These are phyloP conservation scores for Amaranthus cruentus DNA, from an alignment of 148 eudicot species.

Conservation along the genomic window DNA sequence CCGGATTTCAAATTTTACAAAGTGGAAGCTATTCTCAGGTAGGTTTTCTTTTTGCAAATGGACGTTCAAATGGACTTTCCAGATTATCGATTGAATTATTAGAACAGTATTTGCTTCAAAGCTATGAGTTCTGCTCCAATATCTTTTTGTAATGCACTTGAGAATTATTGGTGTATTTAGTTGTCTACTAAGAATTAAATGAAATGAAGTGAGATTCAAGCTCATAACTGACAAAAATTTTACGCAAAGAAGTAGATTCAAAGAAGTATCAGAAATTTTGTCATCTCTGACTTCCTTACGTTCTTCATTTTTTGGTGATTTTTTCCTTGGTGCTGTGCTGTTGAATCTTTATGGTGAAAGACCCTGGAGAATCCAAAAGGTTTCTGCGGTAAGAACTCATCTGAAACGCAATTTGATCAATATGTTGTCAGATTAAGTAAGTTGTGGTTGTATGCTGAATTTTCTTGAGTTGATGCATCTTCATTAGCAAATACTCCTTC, in stretches of 20 bases:
- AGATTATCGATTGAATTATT: not conserved
- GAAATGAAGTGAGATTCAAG: too few species aligned
- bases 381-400: conserved; percentile 58
- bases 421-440: too few species aligned
- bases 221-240: too few species aligned
- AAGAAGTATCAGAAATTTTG: too few species aligned
- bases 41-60: not conserved
- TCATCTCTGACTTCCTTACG: not conserved
- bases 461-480: too few species aligned
- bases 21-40: conserved; percentile 86
- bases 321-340: conserved; percentile 16
- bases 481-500: too few species aligned
- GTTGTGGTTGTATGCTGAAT: too few species aligned
- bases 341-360: conserved; percentile 29
- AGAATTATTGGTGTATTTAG: not conserved
- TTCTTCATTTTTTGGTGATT: not conserved
- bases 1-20: conserved; percentile 83
- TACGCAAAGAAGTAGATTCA: too few species aligned
- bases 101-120: not conserved
- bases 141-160: not conserved
- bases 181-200: not conserved
- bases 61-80: not conserved
- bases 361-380: conserved; percentile 70
- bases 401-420: not conserved
- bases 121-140: not conserved